Percentiles rank a stretch among this genome's conserved stretches.
Conservation (phyloP, 2,329 filamentous ascomycete species). For the Intubia oerlemansii region DNA sequence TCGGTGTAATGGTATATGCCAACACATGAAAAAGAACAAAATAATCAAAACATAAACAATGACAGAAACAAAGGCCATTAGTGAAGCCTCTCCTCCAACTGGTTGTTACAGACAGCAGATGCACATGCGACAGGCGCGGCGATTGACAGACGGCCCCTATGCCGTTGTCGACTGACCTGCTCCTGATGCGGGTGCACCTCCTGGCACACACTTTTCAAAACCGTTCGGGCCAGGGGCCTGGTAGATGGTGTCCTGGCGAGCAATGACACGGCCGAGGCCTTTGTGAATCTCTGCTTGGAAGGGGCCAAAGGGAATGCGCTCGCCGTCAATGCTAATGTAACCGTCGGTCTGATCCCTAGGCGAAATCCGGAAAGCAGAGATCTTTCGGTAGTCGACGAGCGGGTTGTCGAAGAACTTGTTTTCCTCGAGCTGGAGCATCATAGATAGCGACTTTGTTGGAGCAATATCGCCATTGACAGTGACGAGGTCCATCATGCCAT, state of each 20-base stretch:
- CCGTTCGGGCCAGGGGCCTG: constrained; percentile 36
- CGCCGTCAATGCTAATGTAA: constrained; percentile 88
- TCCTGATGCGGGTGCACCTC: too few relatives aligned
- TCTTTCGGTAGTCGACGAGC: constrained; percentile 62
- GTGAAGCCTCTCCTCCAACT: too few relatives aligned
- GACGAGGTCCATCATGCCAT: constrained; percentile 72
- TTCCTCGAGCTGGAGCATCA: constrained; percentile 50
- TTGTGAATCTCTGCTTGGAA: constrained; percentile 82
- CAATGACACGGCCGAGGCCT: constrained; percentile 66
- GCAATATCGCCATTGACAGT: constrained; percentile 58
- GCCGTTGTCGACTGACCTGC: too few relatives aligned
- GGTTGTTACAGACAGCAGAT: too few relatives aligned
- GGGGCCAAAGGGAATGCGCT: constrained; percentile 64
- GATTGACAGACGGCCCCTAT: too few relatives aligned
- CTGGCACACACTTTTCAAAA: too few relatives aligned
- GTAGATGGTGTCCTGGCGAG: constrained; percentile 52
- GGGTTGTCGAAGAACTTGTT: constrained; percentile 62
- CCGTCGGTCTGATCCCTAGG: constrained; percentile 52
- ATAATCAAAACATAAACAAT: not conserved
- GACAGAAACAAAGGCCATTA: not conserved
- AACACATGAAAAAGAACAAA: too few relatives aligned
- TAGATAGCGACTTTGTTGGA: constrained; percentile 40
- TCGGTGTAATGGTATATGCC: too few relatives aligned
- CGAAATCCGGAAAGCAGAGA: constrained; percentile 68
- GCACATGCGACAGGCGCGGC: too few relatives aligned